Evolutionary conservation across 129 eudicot genomes (phyloP), one percentile per base, ranked within the genome.

Genomic region (Centella asiatica): DNA sequence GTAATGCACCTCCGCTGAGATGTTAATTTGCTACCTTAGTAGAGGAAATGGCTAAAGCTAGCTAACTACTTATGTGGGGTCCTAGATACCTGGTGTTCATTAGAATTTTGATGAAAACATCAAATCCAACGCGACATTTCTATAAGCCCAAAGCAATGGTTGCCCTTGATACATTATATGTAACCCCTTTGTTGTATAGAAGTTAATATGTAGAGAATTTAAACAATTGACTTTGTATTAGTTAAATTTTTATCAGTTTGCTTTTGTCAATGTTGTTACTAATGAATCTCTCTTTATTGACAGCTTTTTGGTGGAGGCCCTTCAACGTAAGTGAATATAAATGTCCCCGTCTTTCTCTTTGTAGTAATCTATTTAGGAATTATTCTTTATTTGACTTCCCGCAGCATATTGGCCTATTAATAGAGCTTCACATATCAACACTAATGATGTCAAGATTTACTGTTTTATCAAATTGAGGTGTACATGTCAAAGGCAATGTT

Each of bases 231-330:
- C 27, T 15, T 2, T 27, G 19, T 26, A 23, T 52, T 52, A 52
- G 34, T 33, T 26, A 6, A 10, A 28, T 6, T 31, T 9, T 7
- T 17, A 29, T 14, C 12, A 5, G 11, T 37, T 52, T 34, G 39
- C 27, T 20, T 56, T 26, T 56, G 59, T 64, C 51, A 44, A 57
- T 54, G 18, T n/a, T 42, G 50, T 44, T 48, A 37, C 15, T 66
- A 46, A 64, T 44, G 46, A 25, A 34, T 66, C 22, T 24, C 68
- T 56, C 10, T 62, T 19, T 67, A 25, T 44, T 67, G 75, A 28
- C 86, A 88, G 97, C 80, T 90, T 25, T 80, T 90, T 64, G 95
- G 97, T 44, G 87, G 80, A 72, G 68, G 69, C 62, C 77, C 87
- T 75, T 54, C 85, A 25, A 85, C 66, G 95, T 90, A 80, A 81